These are phyloP conservation scores for Acephala macrosclerotiorum DNA, from an alignment of 2,329 filamentous ascomycete species.

Conservation along the genomic window DNA sequence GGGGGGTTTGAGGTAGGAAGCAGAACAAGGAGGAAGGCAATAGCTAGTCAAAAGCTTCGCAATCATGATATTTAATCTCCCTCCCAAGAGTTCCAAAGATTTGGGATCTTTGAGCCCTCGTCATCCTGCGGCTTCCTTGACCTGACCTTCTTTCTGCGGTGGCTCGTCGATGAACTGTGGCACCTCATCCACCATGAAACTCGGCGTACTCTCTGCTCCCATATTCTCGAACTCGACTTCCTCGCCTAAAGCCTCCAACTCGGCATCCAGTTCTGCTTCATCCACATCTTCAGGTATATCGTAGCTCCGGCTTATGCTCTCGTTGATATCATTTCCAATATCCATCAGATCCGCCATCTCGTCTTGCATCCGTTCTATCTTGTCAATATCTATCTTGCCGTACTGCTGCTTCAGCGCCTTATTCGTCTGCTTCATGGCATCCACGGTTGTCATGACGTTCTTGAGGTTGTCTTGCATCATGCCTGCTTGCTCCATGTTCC, in stretches of 20 bases:
- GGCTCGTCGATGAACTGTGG: slow-evolving; percentile 94
- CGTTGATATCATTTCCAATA: slow-evolving; percentile 97
- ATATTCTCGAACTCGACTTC: slow-evolving; percentile 87
- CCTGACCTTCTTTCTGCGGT: slow-evolving; percentile 74
- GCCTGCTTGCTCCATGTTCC: slow-evolving; percentile 99
- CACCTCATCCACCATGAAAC: slow-evolving; percentile 88
- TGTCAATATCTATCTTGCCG: slow-evolving; percentile 95
- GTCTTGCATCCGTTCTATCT: slow-evolving; percentile 97
- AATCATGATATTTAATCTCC: background rate
- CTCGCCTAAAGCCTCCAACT: slow-evolving; percentile 91
- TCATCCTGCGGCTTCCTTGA: slow-evolving; percentile 79
- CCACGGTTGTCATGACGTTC: slow-evolving; percentile 98
- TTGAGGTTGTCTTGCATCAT: slow-evolving; percentile 99
- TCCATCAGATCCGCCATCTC: slow-evolving; percentile 99
- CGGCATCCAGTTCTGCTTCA: slow-evolving; percentile 94
- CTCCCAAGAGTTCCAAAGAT: background rate
- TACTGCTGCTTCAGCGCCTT: slow-evolving; percentile 94
- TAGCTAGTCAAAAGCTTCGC: background rate
- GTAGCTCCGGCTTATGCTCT: slow-evolving; percentile 88
- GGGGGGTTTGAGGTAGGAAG: background rate
- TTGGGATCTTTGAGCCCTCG: no score
- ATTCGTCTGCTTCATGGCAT: slow-evolving; percentile 96
- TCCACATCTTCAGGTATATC: slow-evolving; percentile 97
- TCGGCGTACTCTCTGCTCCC: slow-evolving; percentile 67
- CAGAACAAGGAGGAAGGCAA: background rate